A percentile compares a stretch with the other conserved stretches of the same genome.
These are phyloP conservation scores for Thraustotheca clavata DNA, from an alignment of 352 stramenopile genomes.

Conservation along the genomic window DNA sequence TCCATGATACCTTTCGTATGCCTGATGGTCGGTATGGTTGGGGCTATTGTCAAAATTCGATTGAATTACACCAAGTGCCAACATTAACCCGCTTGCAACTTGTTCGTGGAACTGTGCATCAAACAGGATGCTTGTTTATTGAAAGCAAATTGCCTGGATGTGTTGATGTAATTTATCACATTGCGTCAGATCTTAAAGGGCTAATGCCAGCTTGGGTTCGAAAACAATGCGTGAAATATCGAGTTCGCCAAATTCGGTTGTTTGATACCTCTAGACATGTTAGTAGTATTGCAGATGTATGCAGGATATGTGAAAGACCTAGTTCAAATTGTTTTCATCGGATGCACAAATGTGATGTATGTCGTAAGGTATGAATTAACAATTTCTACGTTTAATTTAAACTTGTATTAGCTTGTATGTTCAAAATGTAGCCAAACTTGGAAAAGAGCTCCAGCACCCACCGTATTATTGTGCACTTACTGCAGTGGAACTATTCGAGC, in stretches of 20 bases:
- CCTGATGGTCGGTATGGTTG: constrained; percentile 8
- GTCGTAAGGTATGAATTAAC: neutral
- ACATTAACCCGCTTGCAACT: neutral
- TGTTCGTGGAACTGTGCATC: constrained; percentile 5
- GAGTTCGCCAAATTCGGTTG: neutral
- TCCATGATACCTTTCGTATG: neutral
- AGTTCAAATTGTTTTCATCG: neutral
- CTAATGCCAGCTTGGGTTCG: constrained; percentile 3
- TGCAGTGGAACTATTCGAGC: neutral
- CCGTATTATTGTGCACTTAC: neutral
- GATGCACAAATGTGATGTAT: neutral
- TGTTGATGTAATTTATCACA: constrained; percentile 8
- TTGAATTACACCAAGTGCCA: neutral
- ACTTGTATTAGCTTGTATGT: neutral
- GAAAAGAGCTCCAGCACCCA: neutral
- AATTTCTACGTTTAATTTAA: neutral
- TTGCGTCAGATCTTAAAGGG: constrained; percentile 4
- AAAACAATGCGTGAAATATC: neutral
- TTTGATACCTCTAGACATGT: neutral
- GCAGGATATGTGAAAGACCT: neutral
- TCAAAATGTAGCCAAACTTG: neutral
- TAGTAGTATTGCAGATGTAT: neutral
- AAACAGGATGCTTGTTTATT: constrained; percentile 13
- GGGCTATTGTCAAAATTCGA: constrained; percentile 15
- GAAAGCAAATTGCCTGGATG: neutral